Percentiles rank a stretch among this genome's conserved stretches.
Conservation (phyloP, 2,329 filamentous ascomycete species). For the Chalaropsis thielavioides region DNA sequence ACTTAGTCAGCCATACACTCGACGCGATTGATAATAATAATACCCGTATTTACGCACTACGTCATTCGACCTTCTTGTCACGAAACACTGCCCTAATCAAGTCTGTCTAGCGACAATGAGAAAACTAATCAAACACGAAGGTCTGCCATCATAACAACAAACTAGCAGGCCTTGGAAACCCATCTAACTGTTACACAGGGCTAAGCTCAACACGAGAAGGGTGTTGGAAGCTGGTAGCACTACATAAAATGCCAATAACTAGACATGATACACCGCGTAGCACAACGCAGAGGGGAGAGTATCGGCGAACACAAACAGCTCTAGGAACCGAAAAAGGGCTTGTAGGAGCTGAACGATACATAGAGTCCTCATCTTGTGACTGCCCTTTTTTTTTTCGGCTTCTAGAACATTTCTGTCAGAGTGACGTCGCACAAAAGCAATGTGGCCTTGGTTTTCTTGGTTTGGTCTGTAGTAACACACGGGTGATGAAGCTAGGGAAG, state of each 20-base stretch:
- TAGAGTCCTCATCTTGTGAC: neutral
- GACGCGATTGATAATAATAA: neutral
- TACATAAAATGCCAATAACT: neutral
- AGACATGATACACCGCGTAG: neutral
- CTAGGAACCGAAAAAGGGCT: neutral
- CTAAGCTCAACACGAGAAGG: neutral
- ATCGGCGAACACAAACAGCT: neutral
- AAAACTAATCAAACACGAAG: neutral
- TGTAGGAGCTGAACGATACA: neutral
- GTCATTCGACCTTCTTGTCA: too few relatives aligned
- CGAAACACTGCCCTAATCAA: neutral
- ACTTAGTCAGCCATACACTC: neutral
- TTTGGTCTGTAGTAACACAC: neutral
- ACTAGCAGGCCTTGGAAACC: neutral
- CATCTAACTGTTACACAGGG: neutral
- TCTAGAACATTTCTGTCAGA: neutral
- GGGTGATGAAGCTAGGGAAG: neutral
- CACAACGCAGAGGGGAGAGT: neutral
- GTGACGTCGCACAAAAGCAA: neutral
- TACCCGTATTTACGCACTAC: too few relatives aligned
- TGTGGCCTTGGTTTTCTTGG: neutral
- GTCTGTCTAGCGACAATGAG: too few relatives aligned
- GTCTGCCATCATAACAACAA: neutral
- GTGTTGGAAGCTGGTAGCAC: slow-evolving; percentile 1
- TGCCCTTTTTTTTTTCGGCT: neutral